Base-by-base conservation (phyloP, 2,329 filamentous ascomycete genomes). In the Arthrinium phaeospermum region DNA sequence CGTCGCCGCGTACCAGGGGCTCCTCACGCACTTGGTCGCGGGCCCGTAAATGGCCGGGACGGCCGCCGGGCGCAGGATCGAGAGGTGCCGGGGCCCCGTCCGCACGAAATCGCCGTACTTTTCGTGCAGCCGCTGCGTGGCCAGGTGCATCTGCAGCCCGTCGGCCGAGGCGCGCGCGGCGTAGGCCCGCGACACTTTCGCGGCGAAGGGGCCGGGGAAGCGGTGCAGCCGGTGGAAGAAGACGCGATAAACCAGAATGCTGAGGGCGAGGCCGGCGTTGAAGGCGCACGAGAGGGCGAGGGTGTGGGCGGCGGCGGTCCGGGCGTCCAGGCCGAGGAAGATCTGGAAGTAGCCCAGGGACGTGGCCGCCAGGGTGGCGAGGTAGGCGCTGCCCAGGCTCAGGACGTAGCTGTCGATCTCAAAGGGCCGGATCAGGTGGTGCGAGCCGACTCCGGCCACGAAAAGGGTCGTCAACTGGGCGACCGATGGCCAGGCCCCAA, bases 61-160 rank as follows among this genome's bases (percentile, higher is more conserved):
- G 22, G 57, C 57, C 19, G 57, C 22, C 8, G 57, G 10, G 1
- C 57, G 57, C 34, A 64, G 19, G 67, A 74, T 74, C 2, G 73
- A 72, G 49, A 74, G 46, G 64, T 75, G 73, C 14, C 74, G 70
- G 7, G 74, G 74, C 16, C 74, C 72, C 69, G 57, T 70, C 37
- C 70, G 67, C 14, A 73, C 69, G 44, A 74, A 71, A 49, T 73
- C 71, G n/a, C 73, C 68, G 61, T 72, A 74, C 8, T n/a, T 22
- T 1, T 37, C 69, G 7, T 68, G 72, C 45, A 73, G 19, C 19
- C n/a, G 34, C 16, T 67, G 67, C 13, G 69, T 64, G 37, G 69
- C 49, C 3, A 72, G 19, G 27, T 74, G 67, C 19, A 53, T 30
- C 49, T 71, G 69, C 22, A 72, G 3, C 41, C n/a, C 27, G n/a